These are phyloP conservation scores for Neophaeococcomyces aloes DNA, from an alignment of 2,329 filamentous ascomycete species.

Conservation along the genomic window DNA sequence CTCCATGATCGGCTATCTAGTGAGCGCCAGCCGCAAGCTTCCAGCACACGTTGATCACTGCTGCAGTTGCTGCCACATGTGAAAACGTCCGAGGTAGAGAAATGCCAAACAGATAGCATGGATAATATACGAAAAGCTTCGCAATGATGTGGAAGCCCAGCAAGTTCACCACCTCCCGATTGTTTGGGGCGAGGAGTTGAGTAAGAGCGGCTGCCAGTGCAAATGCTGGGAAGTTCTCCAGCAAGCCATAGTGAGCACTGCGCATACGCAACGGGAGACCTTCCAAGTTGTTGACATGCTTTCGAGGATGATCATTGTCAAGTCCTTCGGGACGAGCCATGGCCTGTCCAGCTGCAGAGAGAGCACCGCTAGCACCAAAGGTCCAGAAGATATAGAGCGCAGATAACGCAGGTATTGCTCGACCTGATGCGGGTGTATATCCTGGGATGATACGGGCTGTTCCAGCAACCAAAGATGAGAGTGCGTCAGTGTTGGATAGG, in stretches of 20 bases:
- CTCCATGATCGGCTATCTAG: neutral
- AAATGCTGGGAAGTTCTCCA: slow-evolving; percentile 13
- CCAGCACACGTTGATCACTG: slow-evolving; percentile 12
- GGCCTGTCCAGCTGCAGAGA: slow-evolving; percentile 11
- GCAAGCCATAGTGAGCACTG: slow-evolving; percentile 7
- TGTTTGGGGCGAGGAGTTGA: slow-evolving; percentile 6
- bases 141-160: slow-evolving; percentile 11
- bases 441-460: slow-evolving; percentile 1
- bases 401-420: slow-evolving; percentile 9
- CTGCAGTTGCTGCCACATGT: slow-evolving; percentile 7
- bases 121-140: slow-evolving; percentile 10
- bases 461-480: neutral
- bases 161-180: slow-evolving; percentile 10
- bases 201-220: slow-evolving; percentile 10
- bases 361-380: slow-evolving; percentile 8
- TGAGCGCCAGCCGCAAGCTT: slow-evolving; percentile 6
- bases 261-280: slow-evolving; percentile 11
- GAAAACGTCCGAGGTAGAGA: slow-evolving; percentile 6
- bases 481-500: neutral
- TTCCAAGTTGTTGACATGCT: slow-evolving; percentile 5
- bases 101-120: slow-evolving; percentile 7
- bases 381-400: slow-evolving; percentile 12
- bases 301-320: slow-evolving; percentile 9
- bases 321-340: slow-evolving; percentile 9
- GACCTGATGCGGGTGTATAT: neutral